phyloP scores from a whole-genome alignment of 148 eudicot genomes.

The Hydrangea macrophylla region DNA sequence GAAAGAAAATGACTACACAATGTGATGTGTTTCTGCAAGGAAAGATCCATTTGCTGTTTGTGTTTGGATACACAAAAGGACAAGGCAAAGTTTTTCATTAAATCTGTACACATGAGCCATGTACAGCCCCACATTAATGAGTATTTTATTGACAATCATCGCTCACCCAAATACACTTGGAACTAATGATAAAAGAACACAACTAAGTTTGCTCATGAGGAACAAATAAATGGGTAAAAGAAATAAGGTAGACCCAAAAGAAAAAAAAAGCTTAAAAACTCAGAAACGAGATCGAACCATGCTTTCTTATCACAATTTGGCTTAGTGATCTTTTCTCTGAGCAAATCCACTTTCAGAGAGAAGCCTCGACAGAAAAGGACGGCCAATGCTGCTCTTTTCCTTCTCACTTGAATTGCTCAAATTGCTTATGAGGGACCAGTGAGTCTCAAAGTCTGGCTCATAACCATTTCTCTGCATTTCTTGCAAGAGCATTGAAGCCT shows the following conservation, averaged over 20 bases:
- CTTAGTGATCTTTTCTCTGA: conserved; percentile 23
- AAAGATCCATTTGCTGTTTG: too few relatives aligned
- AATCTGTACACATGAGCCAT: too few relatives aligned
- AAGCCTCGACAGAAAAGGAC: conserved; percentile 65
- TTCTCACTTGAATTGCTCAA: conserved; percentile 37
- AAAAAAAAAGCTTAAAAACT: not conserved
- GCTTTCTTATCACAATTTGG: conserved; percentile 8
- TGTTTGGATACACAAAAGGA: too few relatives aligned
- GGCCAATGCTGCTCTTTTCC: conserved; percentile 20
- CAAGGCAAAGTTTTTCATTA: too few relatives aligned
- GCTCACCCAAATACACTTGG: not conserved
- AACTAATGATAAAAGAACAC: too few relatives aligned
- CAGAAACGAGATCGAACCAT: not conserved
- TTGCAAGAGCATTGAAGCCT: conserved; percentile 56
- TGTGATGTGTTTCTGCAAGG: too few relatives aligned
- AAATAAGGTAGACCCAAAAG: not conserved
- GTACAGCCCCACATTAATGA: not conserved
- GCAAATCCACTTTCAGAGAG: conserved; percentile 58
- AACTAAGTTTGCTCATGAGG: not conserved
- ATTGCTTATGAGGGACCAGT: conserved; percentile 79
- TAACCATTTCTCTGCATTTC: conserved; percentile 70
- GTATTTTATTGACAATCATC: not conserved
- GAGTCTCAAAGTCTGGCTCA: conserved; percentile 72
- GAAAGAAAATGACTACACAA: too few relatives aligned
- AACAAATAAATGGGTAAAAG: not conserved